Base-by-base conservation (phyloP, 1,284 basidiomycete species). In the Trametes sp. region DNA sequence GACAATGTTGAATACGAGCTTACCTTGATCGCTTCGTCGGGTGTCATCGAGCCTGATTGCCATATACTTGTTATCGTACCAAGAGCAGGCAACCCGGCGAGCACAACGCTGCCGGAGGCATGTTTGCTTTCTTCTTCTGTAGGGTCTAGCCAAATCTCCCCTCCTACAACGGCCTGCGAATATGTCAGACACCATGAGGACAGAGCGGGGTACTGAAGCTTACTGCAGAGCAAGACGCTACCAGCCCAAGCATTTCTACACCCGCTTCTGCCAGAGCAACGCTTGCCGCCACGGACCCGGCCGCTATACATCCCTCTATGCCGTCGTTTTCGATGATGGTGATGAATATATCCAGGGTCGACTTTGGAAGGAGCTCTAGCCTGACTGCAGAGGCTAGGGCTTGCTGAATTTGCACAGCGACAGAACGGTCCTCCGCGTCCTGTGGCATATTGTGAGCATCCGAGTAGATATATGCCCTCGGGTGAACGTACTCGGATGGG, bases 281-380 rank as follows among this genome's bases (percentile, higher is more conserved):
- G 69, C 93, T 95, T 0, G 96, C 95, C 13, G 96, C 96, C 4
- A 95, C 88, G 14, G 92, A 83, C 0, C 92, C 94, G 5, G 93
- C 87, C 0, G 92, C 87, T n/a, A 96, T 83, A 66, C 94, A 94
- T 24, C 88, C 87, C 72, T 95, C 91, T 19, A 92, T 82, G 4
- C 93, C 93, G 73, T 98, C 96, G 11, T 91, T 90, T 77, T 99
- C 96, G 36, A 99, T 88, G 23, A 99, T 84, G 16, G 90, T 92
- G 48, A 99, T 79, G 76, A 94, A 96, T 31, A 98, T 82, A 77
- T 99, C 98, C 69, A 99, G 89, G 9, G 90, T 91, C 0, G 95
- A 93, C 77, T 99, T 99, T 9, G 98, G 97, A 5, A 98, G 83
- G 3, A 95, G 82, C 69, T 98, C 95, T 21, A 98, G 82, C 42